Percentiles rank a stretch among this genome's conserved stretches.
phyloP scores from a whole-genome alignment of 2,329 filamentous ascomycete genomes.

The Pseudogymnoascus sp. region DNA sequence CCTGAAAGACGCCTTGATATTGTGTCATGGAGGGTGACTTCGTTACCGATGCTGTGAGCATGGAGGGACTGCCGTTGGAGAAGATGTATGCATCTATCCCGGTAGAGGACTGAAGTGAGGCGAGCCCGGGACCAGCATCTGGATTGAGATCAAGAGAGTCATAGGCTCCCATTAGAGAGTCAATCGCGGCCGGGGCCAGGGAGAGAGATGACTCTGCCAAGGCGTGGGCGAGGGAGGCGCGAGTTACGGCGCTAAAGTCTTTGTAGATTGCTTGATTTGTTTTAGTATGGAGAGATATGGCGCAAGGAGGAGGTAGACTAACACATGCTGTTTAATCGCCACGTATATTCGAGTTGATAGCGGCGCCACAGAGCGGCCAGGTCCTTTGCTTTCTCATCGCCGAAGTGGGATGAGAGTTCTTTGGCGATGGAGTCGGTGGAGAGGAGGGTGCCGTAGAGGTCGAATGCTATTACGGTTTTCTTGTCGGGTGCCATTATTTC shows the following conservation, averaged over 20 bases:
- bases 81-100: conserved; percentile 52
- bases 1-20: conserved; percentile 53
- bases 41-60: conserved; percentile 53
- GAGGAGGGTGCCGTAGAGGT: conserved; percentile 67
- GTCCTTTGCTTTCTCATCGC: conserved; percentile 44
- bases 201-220: conserved; percentile 46
- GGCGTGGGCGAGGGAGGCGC: conserved; percentile 54
- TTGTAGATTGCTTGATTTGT: conserved; percentile 45
- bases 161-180: conserved; percentile 54
- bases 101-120: conserved; percentile 33
- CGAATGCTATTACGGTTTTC: conserved; percentile 55
- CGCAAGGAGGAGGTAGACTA: conserved; percentile 21
- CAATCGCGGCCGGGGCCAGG: conserved; percentile 36
- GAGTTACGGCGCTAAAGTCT: conserved; percentile 55
- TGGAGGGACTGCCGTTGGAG: conserved; percentile 58
- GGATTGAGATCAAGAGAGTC: conserved; percentile 55
- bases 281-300: conserved; percentile 9
- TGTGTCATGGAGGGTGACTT: conserved; percentile 46
- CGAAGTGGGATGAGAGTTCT: conserved; percentile 49
- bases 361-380: conserved; percentile 57
- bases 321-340: conserved; percentile 70
- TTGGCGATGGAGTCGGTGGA: conserved; percentile 61
- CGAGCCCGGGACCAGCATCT: conserved; percentile 50
- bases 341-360: conserved; percentile 71
- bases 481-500: conserved; percentile 22